Conservation (phyloP, 495 filamentous ascomycete genomes). For the Trichoderma reesei region DNA sequence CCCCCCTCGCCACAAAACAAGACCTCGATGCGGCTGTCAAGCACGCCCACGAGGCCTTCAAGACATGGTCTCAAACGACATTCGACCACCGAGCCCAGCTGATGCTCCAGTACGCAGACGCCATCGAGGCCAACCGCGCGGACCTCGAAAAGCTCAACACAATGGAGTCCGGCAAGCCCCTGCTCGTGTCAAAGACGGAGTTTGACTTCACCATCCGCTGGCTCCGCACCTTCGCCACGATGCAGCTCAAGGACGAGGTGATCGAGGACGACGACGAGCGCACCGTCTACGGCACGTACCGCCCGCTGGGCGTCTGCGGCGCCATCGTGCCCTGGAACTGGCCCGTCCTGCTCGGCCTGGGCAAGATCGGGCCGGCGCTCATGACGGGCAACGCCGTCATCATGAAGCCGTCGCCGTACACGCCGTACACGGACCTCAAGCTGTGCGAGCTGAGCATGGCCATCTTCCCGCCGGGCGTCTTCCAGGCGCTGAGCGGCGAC, state of each 20-base stretch:
- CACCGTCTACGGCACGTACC: conserved; percentile 38
- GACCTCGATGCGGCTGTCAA: conserved; percentile 44
- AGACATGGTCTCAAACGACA: conserved; percentile 32
- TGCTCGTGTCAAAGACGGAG: not conserved
- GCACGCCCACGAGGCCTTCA: conserved; percentile 36
- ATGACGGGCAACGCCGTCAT: conserved; percentile 54
- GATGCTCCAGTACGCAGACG: conserved; percentile 40
- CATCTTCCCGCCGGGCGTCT: conserved; percentile 55
- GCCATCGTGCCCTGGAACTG: conserved; percentile 59
- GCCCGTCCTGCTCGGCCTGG: conserved; percentile 44
- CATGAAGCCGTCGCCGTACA: conserved; percentile 55
- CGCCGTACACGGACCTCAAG: conserved; percentile 58
- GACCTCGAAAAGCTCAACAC: conserved; percentile 16
- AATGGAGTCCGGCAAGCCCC: not conserved
- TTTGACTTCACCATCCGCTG: not conserved
- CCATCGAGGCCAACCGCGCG: conserved; percentile 18
- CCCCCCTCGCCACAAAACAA: conserved; percentile 29
- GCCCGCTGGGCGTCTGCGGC: conserved; percentile 42
- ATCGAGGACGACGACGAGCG: conserved; percentile 42
- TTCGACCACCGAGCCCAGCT: conserved; percentile 41
- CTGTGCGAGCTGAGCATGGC: conserved; percentile 49
- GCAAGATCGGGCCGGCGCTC: conserved; percentile 47
- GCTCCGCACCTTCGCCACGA: conserved; percentile 18
- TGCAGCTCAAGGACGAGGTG: conserved; percentile 33
- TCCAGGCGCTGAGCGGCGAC: conserved; percentile 58